A percentile compares a stretch with the other conserved stretches of the same genome.
These are phyloP conservation scores for Xylaria sp. DNA, from an alignment of 2,329 filamentous ascomycete genomes.

Conservation along the genomic window DNA sequence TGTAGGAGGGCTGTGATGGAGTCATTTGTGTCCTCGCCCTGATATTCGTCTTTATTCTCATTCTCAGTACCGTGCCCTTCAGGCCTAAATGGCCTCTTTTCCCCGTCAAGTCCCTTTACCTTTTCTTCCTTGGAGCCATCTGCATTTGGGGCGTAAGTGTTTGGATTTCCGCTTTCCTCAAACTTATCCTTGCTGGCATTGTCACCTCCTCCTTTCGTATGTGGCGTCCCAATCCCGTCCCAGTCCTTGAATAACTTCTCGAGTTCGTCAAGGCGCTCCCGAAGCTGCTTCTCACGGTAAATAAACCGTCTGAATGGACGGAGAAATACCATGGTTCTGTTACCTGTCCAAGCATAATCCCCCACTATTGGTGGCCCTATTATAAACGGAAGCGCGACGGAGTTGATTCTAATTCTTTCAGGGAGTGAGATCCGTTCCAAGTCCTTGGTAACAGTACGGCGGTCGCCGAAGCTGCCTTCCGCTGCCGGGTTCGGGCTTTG, in stretches of 20 bases:
- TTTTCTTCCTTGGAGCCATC: not conserved
- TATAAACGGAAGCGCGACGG: not conserved
- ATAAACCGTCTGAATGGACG: not conserved
- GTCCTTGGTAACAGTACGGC: not conserved
- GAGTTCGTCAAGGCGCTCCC: not conserved
- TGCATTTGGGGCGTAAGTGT: not conserved
- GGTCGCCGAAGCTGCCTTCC: not conserved
- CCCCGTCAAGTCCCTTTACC: not conserved
- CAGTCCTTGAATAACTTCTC: not conserved
- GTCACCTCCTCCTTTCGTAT: not conserved
- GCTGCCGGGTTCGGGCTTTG: not conserved
- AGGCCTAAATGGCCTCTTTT: not conserved
- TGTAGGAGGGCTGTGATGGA: slow-evolving; percentile 21
- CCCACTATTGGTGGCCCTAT: not conserved
- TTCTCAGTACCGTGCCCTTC: not conserved
- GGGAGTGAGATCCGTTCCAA: not conserved
- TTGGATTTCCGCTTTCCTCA: not conserved
- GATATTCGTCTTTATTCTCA: not conserved
- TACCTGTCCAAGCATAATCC: too few species aligned
- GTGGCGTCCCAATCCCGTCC: not conserved
- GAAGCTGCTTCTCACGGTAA: not conserved
- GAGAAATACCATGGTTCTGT: not conserved
- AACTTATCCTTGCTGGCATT: not conserved
- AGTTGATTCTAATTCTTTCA: slow-evolving; percentile 1
- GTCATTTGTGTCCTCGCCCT: not conserved